These are phyloP conservation scores for Dactylellina haptotyla DNA, from an alignment of 2,329 filamentous ascomycete species.

Conservation along the genomic window DNA sequence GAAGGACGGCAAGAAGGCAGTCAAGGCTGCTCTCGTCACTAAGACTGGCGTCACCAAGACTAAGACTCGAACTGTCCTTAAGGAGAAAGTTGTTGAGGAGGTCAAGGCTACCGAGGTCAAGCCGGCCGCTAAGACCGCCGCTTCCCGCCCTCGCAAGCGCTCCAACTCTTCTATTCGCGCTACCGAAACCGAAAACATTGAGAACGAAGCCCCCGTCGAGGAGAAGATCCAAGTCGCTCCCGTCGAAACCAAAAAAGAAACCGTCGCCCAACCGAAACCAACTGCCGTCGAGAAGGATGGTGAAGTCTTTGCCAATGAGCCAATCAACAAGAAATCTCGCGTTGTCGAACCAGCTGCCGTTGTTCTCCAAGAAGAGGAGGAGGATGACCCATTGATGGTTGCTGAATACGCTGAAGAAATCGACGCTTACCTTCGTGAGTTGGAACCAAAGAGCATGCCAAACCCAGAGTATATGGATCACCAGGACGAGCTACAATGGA, in stretches of 20 bases:
- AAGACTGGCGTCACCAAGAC: conserved; percentile 72
- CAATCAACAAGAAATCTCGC: conserved; percentile 45
- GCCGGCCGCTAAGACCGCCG: conserved; percentile 59
- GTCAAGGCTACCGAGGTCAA: conserved; percentile 75
- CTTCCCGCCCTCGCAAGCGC: conserved; percentile 57
- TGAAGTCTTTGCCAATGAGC: conserved; percentile 46
- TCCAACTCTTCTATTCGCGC: conserved; percentile 38
- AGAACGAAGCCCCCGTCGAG: conserved; percentile 55
- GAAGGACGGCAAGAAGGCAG: conserved; percentile 76
- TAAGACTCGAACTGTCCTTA: conserved; percentile 61
- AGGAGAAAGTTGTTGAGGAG: conserved; percentile 71
- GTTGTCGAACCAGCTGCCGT: conserved; percentile 59
- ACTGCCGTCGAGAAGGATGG: conserved; percentile 36
- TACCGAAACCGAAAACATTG: conserved; percentile 54
- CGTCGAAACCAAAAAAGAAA: conserved; percentile 56
- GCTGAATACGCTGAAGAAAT: conserved; percentile 97
- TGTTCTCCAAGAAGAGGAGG: conserved; percentile 84
- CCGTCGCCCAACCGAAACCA: conserved; percentile 22
- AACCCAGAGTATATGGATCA: conserved; percentile 95
- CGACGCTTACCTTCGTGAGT: conserved; percentile 90
- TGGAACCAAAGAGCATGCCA: conserved; percentile 82
- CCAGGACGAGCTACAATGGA: conserved; percentile 96
- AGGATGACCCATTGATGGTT: conserved; percentile 95
- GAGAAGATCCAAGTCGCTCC: conserved; percentile 60
- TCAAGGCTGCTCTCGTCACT: conserved; percentile 70